These are phyloP conservation scores for Metschnikowia shivogae DNA, from an alignment of 805 yeast genomes.

Conservation along the genomic window DNA sequence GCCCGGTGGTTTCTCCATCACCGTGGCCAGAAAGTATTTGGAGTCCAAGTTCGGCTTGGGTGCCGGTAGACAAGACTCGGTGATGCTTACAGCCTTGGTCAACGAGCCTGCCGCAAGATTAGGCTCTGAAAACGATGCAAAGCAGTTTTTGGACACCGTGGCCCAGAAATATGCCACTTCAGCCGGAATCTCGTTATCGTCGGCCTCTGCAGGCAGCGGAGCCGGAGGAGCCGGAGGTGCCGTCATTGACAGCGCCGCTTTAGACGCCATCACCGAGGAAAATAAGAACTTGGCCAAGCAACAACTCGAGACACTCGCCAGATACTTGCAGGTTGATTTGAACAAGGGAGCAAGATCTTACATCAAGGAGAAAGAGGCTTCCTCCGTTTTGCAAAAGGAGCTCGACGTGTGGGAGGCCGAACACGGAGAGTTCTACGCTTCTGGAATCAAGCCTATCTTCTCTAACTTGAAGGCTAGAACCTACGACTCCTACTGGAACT, in stretches of 20 bases:
- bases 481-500: slow-evolving; percentile 98
- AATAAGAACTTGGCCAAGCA: slow-evolving; percentile 67
- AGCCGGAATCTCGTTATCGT: slow-evolving; percentile 71
- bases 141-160: slow-evolving; percentile 75
- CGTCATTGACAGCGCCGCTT: slow-evolving; percentile 90
- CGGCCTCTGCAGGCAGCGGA: slow-evolving; percentile 55
- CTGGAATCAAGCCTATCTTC: slow-evolving; percentile 87
- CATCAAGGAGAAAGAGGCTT: slow-evolving; percentile 79
- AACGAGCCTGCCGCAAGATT: slow-evolving; percentile 90
- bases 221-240: slow-evolving; percentile 73
- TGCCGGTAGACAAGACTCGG: slow-evolving; percentile 91
- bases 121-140: slow-evolving; percentile 83
- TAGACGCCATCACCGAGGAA: slow-evolving; percentile 75
- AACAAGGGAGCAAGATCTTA: slow-evolving; percentile 85
- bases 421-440: slow-evolving; percentile 88
- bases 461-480: slow-evolving; percentile 91
- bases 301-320: slow-evolving; percentile 86
- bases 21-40: slow-evolving; percentile 87
- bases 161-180: slow-evolving; percentile 82
- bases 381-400: slow-evolving; percentile 78
- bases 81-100: slow-evolving; percentile 75
- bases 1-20: slow-evolving; percentile 98
- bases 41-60: slow-evolving; percentile 91
- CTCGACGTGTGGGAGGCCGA: slow-evolving; percentile 82
- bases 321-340: slow-evolving; percentile 89